Evolutionary conservation across 192 early-diverging fungal genomes (phyloP).

Genomic region (Backusella tarrabulga): DNA sequence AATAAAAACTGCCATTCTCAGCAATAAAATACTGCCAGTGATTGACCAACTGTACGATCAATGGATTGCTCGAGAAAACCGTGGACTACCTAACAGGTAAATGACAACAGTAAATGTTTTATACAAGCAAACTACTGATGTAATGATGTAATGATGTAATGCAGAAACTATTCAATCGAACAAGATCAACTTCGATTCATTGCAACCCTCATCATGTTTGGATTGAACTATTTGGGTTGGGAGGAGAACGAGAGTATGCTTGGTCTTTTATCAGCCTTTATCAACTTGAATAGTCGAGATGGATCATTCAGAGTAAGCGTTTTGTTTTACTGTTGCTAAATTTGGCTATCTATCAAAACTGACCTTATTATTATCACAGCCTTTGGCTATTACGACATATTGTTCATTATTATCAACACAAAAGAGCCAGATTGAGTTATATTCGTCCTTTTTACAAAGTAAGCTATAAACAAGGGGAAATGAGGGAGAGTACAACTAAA

Average conservation of each 20-base stretch:
- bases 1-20: not conserved
- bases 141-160: not conserved
- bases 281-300: not conserved
- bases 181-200: not conserved
- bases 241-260: not conserved
- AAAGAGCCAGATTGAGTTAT: not conserved
- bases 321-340: not conserved
- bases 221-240: not conserved
- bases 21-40: not conserved
- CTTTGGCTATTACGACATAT: conserved; percentile 1
- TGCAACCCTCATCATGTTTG: not conserved
- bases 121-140: no score
- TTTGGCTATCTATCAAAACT: not conserved
- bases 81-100: not conserved
- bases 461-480: not conserved
- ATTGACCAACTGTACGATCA: not conserved
- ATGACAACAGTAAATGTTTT: not conserved
- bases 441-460: not conserved
- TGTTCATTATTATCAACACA: not conserved
- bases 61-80: not conserved
- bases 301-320: not conserved
- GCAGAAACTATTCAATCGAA: not conserved
- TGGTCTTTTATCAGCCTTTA: not conserved
- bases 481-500: no score
- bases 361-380: not conserved